Evolutionary conservation across 2,329 filamentous ascomycete genomes (phyloP).

Genomic region (Colletotrichum sp.): DNA sequence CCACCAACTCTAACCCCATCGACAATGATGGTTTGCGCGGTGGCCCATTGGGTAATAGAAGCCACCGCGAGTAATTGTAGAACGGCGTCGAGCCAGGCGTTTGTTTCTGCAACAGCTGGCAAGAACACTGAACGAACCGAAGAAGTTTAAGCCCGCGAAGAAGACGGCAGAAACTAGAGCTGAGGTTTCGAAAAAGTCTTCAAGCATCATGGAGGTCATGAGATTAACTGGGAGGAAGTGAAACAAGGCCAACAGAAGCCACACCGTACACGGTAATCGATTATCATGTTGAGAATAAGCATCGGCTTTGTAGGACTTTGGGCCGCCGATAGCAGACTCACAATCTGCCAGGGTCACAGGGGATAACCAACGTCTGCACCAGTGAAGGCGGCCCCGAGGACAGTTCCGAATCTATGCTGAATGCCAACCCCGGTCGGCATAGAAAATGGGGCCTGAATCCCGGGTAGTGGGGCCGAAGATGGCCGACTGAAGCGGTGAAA

Average conservation of each 20-base stretch:
- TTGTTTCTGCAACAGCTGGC: neutral
- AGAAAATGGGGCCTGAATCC: neutral
- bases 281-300: neutral
- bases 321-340: neutral
- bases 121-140: neutral
- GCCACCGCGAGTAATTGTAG: neutral
- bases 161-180: no score
- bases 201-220: neutral
- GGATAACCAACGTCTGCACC: neutral
- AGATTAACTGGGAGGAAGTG: neutral
- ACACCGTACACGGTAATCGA: accelerated
- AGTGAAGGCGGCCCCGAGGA: neutral
- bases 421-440: neutral
- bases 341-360: neutral
- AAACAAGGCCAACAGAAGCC: neutral
- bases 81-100: neutral
- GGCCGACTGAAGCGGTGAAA: neutral
- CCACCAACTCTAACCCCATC: neutral
- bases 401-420: neutral
- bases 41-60: neutral
- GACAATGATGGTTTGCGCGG: neutral
- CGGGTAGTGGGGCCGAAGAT: neutral
- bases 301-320: neutral
- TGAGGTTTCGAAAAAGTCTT: no score
- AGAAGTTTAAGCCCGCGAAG: no score